A percentile compares a stretch with the other conserved stretches of the same genome.
These are phyloP conservation scores for Vigna mungo DNA, from an alignment of 306 rosid genomes.

Conservation along the genomic window DNA sequence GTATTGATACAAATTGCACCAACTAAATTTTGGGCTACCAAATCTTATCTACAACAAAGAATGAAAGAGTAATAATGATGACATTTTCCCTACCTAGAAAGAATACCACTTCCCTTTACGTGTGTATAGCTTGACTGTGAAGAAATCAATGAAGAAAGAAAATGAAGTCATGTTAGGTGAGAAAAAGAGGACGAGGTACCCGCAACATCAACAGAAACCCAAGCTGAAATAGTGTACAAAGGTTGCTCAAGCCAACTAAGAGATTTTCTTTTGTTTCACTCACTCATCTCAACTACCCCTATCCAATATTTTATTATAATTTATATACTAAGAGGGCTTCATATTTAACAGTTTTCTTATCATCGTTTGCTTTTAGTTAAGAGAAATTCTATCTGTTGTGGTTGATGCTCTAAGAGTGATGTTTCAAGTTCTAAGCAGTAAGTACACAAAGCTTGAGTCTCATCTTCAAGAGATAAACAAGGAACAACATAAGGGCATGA, in stretches of 20 bases:
- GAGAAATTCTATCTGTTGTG: conserved; percentile 3
- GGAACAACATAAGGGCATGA: too few relatives aligned
- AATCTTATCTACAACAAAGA: conserved; percentile 79
- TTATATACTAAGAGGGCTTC: conserved; percentile 10
- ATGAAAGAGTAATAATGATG: conserved; percentile 67
- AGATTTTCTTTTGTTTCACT: conserved; percentile 36
- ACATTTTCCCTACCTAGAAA: conserved; percentile 63
- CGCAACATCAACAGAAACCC: conserved; percentile 72
- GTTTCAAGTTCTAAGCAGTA: conserved; percentile 57
- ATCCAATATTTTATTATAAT: background rate
- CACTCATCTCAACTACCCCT: conserved; percentile 42
- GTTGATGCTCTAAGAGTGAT: conserved; percentile 51
- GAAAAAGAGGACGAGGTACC: conserved; percentile 76
- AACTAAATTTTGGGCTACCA: conserved; percentile 45
- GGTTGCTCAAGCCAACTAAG: conserved; percentile 82
- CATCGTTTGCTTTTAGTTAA: background rate
- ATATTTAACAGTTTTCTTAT: background rate
- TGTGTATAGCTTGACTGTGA: conserved; percentile 37
- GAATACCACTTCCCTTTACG: conserved; percentile 49
- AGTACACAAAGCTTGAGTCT: conserved; percentile 51
- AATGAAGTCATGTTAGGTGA: conserved; percentile 55
- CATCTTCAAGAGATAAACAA: too few relatives aligned
- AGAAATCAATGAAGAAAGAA: background rate
- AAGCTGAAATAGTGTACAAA: conserved; percentile 83
- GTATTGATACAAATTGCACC: conserved; percentile 55